These are phyloP conservation scores for Trypanosoma lewisi DNA, from an alignment of 208 protist genomes.

Conservation along the genomic window DNA sequence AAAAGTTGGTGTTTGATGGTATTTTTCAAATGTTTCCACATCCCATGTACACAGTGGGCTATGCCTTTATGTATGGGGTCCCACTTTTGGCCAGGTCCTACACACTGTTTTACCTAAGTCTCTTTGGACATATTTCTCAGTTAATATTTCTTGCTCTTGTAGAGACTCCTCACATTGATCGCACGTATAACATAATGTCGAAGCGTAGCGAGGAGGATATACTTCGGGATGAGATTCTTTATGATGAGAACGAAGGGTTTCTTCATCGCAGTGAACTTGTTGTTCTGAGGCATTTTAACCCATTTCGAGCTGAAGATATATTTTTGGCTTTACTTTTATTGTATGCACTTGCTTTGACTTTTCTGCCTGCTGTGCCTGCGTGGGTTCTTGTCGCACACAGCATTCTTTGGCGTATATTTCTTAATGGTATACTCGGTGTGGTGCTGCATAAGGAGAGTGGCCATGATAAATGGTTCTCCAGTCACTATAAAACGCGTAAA, in stretches of 20 bases:
- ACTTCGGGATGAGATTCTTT: slow-evolving; percentile 45
- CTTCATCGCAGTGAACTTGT: slow-evolving; percentile 63
- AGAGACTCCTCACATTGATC: slow-evolving; percentile 92
- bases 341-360: no score
- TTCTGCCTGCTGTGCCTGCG: no score
- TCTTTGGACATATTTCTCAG: slow-evolving; percentile 93
- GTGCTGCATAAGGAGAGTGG: slow-evolving; percentile 67
- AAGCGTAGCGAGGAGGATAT: slow-evolving; percentile 35
- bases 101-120: slow-evolving; percentile 90
- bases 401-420: slow-evolving; percentile 68
- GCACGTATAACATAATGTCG: slow-evolving; percentile 51
- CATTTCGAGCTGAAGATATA: slow-evolving; percentile 78
- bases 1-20: slow-evolving; percentile 92
- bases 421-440: slow-evolving; percentile 75
- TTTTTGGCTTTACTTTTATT: no score
- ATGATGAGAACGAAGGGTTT: slow-evolving; percentile 42
- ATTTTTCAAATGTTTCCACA: slow-evolving; percentile 95
- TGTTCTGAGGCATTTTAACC: slow-evolving; percentile 74
- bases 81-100: slow-evolving; percentile 90
- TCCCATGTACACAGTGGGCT: slow-evolving; percentile 95
- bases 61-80: slow-evolving; percentile 93
- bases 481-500: slow-evolving; percentile 59
- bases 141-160: slow-evolving; percentile 91
- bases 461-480: slow-evolving; percentile 71
- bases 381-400: no score